Conservation (phyloP, 1,139 yeast genomes). For the Yamadazyma triangularis region DNA sequence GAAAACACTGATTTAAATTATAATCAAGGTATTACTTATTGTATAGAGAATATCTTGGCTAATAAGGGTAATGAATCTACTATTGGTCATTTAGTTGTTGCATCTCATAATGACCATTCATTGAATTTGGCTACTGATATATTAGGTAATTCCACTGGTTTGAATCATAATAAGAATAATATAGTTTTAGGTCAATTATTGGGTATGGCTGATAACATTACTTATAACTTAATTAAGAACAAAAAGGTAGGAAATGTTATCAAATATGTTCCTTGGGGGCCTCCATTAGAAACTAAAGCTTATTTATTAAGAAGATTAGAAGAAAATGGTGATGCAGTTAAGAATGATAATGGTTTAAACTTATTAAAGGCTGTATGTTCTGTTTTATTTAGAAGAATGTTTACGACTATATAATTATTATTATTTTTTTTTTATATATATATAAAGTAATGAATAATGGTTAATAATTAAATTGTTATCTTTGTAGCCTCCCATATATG, state of each 20-base stretch:
- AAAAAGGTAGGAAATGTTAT: slow-evolving; percentile 71
- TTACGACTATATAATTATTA: too few species aligned
- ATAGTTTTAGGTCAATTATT: slow-evolving; percentile 86
- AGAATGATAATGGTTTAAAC: slow-evolving; percentile 81
- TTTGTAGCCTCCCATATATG: slow-evolving; percentile 17
- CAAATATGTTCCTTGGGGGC: slow-evolving; percentile 98
- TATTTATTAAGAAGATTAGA: slow-evolving; percentile 87
- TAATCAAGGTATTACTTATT: slow-evolving; percentile 62
- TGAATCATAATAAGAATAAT: slow-evolving; percentile 47
- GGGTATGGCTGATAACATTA: slow-evolving; percentile 94
- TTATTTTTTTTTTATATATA: background rate
- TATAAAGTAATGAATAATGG: slow-evolving; percentile 2
- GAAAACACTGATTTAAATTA: slow-evolving; percentile 73
- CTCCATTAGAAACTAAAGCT: slow-evolving; percentile 89
- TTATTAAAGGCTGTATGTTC: slow-evolving; percentile 54
- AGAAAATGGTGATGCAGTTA: slow-evolving; percentile 95
- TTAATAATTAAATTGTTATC: slow-evolving; percentile 1
- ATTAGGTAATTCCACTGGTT: slow-evolving; percentile 24
- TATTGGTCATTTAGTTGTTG: slow-evolving; percentile 85
- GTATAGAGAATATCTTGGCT: slow-evolving; percentile 58
- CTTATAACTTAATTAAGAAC: slow-evolving; percentile 64
- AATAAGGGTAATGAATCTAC: slow-evolving; percentile 43
- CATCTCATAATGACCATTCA: slow-evolving; percentile 86
- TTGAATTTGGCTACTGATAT: slow-evolving; percentile 65
- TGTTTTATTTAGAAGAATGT: slow-evolving; percentile 39